Evolutionary conservation across 768 basidiomycete species (phyloP).

Genomic region (Leccinum longicurvipes): DNA sequence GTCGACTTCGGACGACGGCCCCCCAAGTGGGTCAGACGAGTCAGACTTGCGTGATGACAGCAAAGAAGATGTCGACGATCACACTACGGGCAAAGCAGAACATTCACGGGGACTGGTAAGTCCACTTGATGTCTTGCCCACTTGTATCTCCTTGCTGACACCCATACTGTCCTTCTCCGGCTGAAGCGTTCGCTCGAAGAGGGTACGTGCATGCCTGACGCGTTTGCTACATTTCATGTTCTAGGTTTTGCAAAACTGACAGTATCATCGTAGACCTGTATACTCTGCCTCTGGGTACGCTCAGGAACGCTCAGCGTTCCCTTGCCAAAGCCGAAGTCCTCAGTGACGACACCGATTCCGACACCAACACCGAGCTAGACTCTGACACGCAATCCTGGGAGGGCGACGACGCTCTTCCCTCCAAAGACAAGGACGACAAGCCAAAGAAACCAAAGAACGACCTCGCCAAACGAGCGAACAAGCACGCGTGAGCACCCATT

Average conservation of each 20-base stretch:
- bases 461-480: slow-evolving; percentile 62
- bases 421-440: slow-evolving; percentile 29
- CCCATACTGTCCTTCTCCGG: neutral
- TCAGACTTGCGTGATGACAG: slow-evolving; percentile 16
- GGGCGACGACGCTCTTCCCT: slow-evolving; percentile 1
- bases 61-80: neutral
- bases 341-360: slow-evolving; percentile 40
- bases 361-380: slow-evolving; percentile 17
- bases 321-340: slow-evolving; percentile 43
- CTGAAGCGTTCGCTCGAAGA: slow-evolving; percentile 28
- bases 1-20: slow-evolving; percentile 4
- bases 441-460: slow-evolving; percentile 36
- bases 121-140: neutral
- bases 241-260: slow-evolving; percentile 4
- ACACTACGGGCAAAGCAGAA: neutral
- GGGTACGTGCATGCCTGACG: slow-evolving; percentile 12
- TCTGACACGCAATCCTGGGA: slow-evolving; percentile 9
- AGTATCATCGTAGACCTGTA: slow-evolving; percentile 45
- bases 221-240: neutral
- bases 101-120: slow-evolving; percentile 20
- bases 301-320: slow-evolving; percentile 61
- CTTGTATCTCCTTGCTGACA: neutral
- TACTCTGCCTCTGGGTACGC: slow-evolving; percentile 57
- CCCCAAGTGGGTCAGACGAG: slow-evolving; percentile 3
- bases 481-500: slow-evolving; percentile 73